Conservation (phyloP, 2,329 filamentous ascomycete species). For the Hymenoscyphus fructigenus region DNA sequence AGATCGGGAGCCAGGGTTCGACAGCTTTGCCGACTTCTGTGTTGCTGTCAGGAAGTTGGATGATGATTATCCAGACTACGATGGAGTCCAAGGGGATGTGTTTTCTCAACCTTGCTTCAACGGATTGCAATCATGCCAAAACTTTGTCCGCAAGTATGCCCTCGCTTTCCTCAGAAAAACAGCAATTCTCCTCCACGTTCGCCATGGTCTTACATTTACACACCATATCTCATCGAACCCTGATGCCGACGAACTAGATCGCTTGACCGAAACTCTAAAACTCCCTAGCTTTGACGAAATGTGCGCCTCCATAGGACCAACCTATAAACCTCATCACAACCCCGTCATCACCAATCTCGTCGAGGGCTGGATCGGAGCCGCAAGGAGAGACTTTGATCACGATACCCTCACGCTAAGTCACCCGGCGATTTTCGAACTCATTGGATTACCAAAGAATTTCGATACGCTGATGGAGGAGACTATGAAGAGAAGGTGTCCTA, state of each 20-base stretch:
- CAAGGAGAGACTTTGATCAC: neutral
- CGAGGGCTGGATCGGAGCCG: slow-evolving; percentile 64
- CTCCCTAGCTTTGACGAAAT: slow-evolving; percentile 79
- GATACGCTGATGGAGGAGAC: slow-evolving; percentile 91
- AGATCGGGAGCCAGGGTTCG: slow-evolving; percentile 14
- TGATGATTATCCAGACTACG: slow-evolving; percentile 3
- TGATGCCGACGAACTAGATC: slow-evolving; percentile 75
- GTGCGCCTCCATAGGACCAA: slow-evolving; percentile 44
- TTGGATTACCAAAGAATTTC: slow-evolving; percentile 88
- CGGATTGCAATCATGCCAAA: slow-evolving; percentile 54
- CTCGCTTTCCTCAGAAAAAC: slow-evolving; percentile 87
- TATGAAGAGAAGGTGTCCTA: slow-evolving; percentile 79
- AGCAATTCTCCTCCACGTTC: slow-evolving; percentile 79
- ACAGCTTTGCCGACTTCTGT: slow-evolving; percentile 31
- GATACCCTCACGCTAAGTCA: slow-evolving; percentile 55
- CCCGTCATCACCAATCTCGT: slow-evolving; percentile 46
- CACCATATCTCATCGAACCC: slow-evolving; percentile 61
- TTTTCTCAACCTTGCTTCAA: slow-evolving; percentile 57
- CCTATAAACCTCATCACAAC: slow-evolving; percentile 19
- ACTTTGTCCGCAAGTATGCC: slow-evolving; percentile 75
- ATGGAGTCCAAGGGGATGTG: slow-evolving; percentile 32
- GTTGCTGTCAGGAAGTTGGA: slow-evolving; percentile 21
- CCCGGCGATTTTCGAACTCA: slow-evolving; percentile 89
- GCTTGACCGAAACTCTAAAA: slow-evolving; percentile 72
- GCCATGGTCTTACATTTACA: slow-evolving; percentile 85